A percentile compares a stretch with the other conserved stretches of the same genome.
Evolutionary conservation across 495 filamentous ascomycete genomes (phyloP).

Genomic region (Lichenothelia convexa): DNA sequence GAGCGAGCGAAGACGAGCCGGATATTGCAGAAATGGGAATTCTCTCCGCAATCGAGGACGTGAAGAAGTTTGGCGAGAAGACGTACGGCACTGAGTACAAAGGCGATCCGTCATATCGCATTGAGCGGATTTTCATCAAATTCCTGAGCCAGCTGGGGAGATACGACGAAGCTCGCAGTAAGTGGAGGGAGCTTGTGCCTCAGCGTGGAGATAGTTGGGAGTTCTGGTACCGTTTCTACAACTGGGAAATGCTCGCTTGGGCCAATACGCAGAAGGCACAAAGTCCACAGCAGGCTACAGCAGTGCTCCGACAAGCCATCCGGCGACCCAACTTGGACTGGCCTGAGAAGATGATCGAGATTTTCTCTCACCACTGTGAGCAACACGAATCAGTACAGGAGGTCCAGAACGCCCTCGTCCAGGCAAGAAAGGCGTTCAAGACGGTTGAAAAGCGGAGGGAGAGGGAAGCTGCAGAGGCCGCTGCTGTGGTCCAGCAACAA

Average conservation of each 20-base stretch:
- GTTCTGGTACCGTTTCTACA: constrained; percentile 83
- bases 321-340: constrained; percentile 57
- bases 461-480: constrained; percentile 41
- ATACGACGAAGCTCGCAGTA: constrained; percentile 43
- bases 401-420: constrained; percentile 49
- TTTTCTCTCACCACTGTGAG: constrained; percentile 69
- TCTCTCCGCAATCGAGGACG: constrained; percentile 62
- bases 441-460: constrained; percentile 45
- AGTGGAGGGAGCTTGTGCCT: constrained; percentile 53
- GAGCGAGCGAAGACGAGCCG: constrained; percentile 65
- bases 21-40: constrained; percentile 86
- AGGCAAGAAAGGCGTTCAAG: constrained; percentile 45
- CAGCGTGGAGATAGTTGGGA: constrained; percentile 60
- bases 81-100: constrained; percentile 58
- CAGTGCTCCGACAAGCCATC: constrained; percentile 56
- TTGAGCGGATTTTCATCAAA: constrained; percentile 84
- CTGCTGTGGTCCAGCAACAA: constrained; percentile 28
- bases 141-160: constrained; percentile 64
- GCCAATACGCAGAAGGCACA: constrained; percentile 16
- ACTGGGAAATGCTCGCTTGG: constrained; percentile 72
- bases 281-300: constrained; percentile 44
- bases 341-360: constrained; percentile 76
- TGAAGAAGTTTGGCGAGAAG: constrained; percentile 56
- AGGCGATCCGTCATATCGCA: constrained; percentile 69
- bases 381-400: constrained; percentile 63